These are phyloP conservation scores for Gnomoniopsis smithogilvyi DNA, from an alignment of 2,329 filamentous ascomycete genomes.

Conservation along the genomic window DNA sequence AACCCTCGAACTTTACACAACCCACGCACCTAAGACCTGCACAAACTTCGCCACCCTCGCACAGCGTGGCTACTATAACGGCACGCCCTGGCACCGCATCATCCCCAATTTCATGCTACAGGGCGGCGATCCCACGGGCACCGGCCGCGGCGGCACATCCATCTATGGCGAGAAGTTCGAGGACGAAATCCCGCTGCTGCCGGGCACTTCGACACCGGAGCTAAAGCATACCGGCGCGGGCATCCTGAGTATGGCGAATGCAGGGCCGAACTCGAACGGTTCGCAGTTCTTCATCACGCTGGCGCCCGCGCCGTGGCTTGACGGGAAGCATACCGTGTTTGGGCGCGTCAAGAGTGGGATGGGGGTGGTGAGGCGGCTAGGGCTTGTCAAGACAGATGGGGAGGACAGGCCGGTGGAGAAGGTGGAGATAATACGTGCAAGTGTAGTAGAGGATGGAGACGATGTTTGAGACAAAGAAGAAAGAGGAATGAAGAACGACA, in stretches of 20 bases:
- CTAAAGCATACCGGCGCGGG: conserved; percentile 93
- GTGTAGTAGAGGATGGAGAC: conserved; percentile 58
- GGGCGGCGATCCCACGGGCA: conserved; percentile 90
- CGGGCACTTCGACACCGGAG: conserved; percentile 30
- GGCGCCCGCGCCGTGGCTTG: conserved; percentile 91
- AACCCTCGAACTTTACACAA: conserved; percentile 82
- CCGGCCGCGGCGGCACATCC: conserved; percentile 80
- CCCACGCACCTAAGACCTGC: conserved; percentile 86
- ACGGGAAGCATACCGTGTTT: conserved; percentile 97
- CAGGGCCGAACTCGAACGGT: conserved; percentile 88
- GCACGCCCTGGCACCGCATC: conserved; percentile 84
- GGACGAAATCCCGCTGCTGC: conserved; percentile 70
- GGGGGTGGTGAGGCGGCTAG: conserved; percentile 81
- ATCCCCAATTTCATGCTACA: conserved; percentile 98
- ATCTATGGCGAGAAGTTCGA: conserved; percentile 94
- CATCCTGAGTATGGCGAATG: conserved; percentile 95
- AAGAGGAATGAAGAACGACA: neutral
- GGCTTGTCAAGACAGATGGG: conserved; percentile 75
- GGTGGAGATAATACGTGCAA: conserved; percentile 74
- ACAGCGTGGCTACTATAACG: conserved; percentile 82
- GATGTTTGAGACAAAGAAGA: conserved; percentile 8
- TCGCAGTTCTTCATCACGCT: conserved; percentile 96
- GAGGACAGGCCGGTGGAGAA: conserved; percentile 82
- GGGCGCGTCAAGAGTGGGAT: conserved; percentile 84
- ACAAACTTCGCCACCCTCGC: conserved; percentile 82